phyloP scores from a whole-genome alignment of 2,329 filamentous ascomycete genomes.

The Sporothrix pallida region DNA sequence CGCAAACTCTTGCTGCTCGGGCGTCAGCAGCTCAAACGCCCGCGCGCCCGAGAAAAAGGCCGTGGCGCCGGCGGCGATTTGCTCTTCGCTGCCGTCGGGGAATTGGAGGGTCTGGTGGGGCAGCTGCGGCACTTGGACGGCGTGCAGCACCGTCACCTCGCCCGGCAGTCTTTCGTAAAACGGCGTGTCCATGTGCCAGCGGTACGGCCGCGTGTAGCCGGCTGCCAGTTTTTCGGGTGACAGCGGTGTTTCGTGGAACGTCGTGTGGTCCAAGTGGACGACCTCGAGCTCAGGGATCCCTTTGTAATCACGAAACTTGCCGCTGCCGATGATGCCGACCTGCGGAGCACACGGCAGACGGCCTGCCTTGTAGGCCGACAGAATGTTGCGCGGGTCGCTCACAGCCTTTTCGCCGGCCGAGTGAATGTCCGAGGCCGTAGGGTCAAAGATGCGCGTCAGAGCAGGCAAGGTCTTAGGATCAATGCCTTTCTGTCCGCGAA shows the following conservation, averaged over 20 bases:
- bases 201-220: slow-evolving; percentile 64
- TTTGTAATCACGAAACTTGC: slow-evolving; percentile 33
- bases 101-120: slow-evolving; percentile 34
- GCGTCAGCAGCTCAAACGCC: slow-evolving; percentile 35
- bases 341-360: slow-evolving; percentile 35
- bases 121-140: slow-evolving; percentile 68
- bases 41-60: slow-evolving; percentile 36
- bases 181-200: slow-evolving; percentile 82
- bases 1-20: slow-evolving; percentile 36
- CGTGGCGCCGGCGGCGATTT: slow-evolving; percentile 35
- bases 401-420: slow-evolving; percentile 36
- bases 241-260: slow-evolving; percentile 45
- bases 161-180: slow-evolving; percentile 75
- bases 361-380: slow-evolving; percentile 35
- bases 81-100: slow-evolving; percentile 32
- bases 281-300: slow-evolving; percentile 34
- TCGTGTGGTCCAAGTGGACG: slow-evolving; percentile 36
- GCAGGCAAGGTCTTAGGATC: slow-evolving; percentile 31
- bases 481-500: slow-evolving; percentile 36
- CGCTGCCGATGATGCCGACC: slow-evolving; percentile 37
- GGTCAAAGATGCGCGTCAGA: slow-evolving; percentile 35
- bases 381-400: slow-evolving; percentile 36
- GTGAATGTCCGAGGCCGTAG: slow-evolving; percentile 34
- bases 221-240: slow-evolving; percentile 49
- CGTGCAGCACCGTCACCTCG: slow-evolving; percentile 72